These are phyloP conservation scores for Wickerhamiella dianesei DNA, from an alignment of 805 yeast genomes.

Conservation along the genomic window DNA sequence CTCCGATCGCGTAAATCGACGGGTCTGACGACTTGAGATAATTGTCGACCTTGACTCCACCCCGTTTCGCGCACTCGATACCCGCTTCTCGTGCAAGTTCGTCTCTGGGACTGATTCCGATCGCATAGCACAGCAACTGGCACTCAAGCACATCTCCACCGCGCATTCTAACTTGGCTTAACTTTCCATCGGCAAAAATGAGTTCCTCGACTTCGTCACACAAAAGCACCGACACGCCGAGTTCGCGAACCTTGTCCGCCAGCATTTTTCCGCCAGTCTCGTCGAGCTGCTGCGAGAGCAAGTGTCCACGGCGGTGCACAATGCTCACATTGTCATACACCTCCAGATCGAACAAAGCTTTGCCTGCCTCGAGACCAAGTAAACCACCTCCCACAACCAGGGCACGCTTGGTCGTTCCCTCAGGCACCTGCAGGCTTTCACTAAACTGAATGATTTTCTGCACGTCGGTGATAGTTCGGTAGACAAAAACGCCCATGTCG, in stretches of 20 bases:
- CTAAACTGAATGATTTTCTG: slow-evolving; percentile 22
- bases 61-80: slow-evolving; percentile 17
- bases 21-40: slow-evolving; percentile 22
- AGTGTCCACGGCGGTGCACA: slow-evolving; percentile 27
- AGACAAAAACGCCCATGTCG: slow-evolving; percentile 24
- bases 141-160: slow-evolving; percentile 25
- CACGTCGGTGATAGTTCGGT: slow-evolving; percentile 27
- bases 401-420: slow-evolving; percentile 17
- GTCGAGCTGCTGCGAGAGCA: slow-evolving; percentile 28
- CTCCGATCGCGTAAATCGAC: slow-evolving; percentile 26
- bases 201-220: slow-evolving; percentile 38
- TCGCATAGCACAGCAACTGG: slow-evolving; percentile 26
- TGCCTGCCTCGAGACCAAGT: slow-evolving; percentile 29
- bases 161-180: slow-evolving; percentile 21
- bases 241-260: slow-evolving; percentile 36
- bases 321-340: slow-evolving; percentile 23
- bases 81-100: slow-evolving; percentile 24
- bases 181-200: slow-evolving; percentile 22
- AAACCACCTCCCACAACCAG: slow-evolving; percentile 28
- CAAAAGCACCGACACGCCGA: slow-evolving; percentile 40
- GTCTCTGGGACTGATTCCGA: slow-evolving; percentile 28
- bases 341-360: slow-evolving; percentile 26
- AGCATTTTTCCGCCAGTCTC: slow-evolving; percentile 26
- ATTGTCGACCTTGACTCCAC: slow-evolving; percentile 25
- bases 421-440: slow-evolving; percentile 6